Conservation (phyloP, 1,284 basidiomycete species). For the Takashimella koratensis region DNA sequence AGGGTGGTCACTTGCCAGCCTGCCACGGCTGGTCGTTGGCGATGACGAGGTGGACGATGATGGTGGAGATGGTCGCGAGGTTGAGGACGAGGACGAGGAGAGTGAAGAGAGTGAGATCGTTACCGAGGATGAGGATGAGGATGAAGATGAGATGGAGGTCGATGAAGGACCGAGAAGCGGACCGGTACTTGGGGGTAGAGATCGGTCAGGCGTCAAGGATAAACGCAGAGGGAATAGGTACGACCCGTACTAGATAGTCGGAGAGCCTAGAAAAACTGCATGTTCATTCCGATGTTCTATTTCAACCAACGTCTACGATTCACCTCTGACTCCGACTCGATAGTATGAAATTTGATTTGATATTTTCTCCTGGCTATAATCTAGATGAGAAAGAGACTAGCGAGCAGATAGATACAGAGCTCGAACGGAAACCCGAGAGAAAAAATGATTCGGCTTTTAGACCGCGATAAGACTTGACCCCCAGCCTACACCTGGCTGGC, state of each 20-base stretch:
- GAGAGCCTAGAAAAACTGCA: no score
- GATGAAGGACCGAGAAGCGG: constrained; percentile 1
- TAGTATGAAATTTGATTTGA: no score
- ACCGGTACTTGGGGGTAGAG: neutral
- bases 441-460: no score
- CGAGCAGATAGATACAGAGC: no score
- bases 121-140: constrained; percentile 23
- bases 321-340: no score
- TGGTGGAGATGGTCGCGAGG: constrained; percentile 35
- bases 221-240: constrained; percentile 10
- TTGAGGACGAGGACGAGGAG: constrained; percentile 28
- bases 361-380: no score
- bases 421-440: no score
- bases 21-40: constrained; percentile 34
- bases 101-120: constrained; percentile 42
- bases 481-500: no score
- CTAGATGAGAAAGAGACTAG: no score
- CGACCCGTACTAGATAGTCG: constrained; percentile 13
- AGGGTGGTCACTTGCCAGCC: constrained; percentile 43
- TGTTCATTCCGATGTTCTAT: no score
- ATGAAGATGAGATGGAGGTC: constrained; percentile 13
- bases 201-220: neutral
- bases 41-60: constrained; percentile 43
- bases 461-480: no score
- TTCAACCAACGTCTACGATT: no score